phyloP scores from a whole-genome alignment of 352 stramenopile species.

The Blastocystis sp. region DNA sequence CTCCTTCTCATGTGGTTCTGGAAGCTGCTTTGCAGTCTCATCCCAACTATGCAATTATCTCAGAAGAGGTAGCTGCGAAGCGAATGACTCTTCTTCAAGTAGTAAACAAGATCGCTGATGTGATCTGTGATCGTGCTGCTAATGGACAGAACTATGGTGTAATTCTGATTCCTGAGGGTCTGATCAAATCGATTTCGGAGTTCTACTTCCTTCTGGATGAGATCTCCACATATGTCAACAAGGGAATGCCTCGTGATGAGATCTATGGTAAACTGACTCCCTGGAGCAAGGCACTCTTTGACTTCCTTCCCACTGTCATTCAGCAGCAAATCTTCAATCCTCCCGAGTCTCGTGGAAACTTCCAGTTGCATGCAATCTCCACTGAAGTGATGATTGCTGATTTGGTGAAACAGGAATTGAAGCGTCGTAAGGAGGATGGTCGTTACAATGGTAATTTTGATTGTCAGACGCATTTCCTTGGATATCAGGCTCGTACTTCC shows the following conservation, averaged over 20 bases:
- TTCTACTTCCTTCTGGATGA: conserved; percentile 67
- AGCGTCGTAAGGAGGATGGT: conserved; percentile 65
- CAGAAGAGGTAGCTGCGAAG: conserved; percentile 68
- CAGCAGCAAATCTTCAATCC: conserved; percentile 64
- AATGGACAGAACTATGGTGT: conserved; percentile 67
- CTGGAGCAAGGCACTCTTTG: conserved; percentile 65
- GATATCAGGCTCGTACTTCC: conserved; percentile 65
- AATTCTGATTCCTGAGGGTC: conserved; percentile 66
- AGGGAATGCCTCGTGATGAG: conserved; percentile 64
- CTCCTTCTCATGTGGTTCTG: conserved; percentile 67
- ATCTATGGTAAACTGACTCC: conserved; percentile 64
- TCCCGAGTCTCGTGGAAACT: conserved; percentile 61
- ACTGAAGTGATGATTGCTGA: conserved; percentile 68
- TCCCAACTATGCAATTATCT: conserved; percentile 68
- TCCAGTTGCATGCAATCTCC: conserved; percentile 68
- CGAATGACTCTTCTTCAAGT: conserved; percentile 67
- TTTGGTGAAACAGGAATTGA: conserved; percentile 67
- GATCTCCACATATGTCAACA: conserved; percentile 66
- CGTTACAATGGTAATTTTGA: conserved; percentile 66
- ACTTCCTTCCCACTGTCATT: conserved; percentile 62
- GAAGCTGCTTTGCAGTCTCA: conserved; percentile 68
- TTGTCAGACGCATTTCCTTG: conserved; percentile 62
- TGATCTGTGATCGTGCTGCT: conserved; percentile 65
- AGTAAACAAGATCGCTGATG: conserved; percentile 67
- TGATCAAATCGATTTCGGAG: conserved; percentile 68